Percentiles rank a stretch among this genome's conserved stretches.
These are phyloP conservation scores for Ilyonectria robusta DNA, from an alignment of 2,329 filamentous ascomycete species.

Conservation along the genomic window DNA sequence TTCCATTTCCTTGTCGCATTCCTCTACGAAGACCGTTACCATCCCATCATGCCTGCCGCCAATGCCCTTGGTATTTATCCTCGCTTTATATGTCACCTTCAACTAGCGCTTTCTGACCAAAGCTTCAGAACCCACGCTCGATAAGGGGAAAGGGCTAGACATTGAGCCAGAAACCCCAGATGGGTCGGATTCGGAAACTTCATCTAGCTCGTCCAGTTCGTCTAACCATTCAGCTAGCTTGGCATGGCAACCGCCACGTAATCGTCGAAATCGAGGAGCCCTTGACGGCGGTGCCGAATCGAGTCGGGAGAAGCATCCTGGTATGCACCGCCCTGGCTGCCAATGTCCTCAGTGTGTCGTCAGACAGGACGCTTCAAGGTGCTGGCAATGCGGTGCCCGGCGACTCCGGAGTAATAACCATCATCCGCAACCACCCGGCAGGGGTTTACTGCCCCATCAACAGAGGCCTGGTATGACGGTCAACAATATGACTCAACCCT, in stretches of 20 bases:
- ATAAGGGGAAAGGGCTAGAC: conserved; percentile 60
- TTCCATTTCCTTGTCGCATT: conserved; percentile 68
- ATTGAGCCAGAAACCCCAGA: conserved; percentile 39
- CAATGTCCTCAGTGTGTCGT: conserved; percentile 57
- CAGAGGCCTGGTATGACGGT: neutral
- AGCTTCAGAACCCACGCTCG: conserved; percentile 42
- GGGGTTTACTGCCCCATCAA: conserved; percentile 1
- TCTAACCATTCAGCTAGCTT: conserved; percentile 35
- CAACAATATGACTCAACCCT: neutral
- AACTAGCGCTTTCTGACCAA: conserved; percentile 22
- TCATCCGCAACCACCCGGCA: conserved; percentile 8
- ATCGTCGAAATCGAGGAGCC: conserved; percentile 31
- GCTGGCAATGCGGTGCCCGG: conserved; percentile 44
- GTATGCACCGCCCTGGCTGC: conserved; percentile 61
- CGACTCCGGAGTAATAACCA: conserved; percentile 31
- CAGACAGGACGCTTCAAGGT: conserved; percentile 38
- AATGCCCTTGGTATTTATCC: conserved; percentile 54
- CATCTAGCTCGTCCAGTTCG: conserved; percentile 43
- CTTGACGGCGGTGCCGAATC: conserved; percentile 32
- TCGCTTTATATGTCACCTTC: neutral
- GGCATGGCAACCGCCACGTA: conserved; percentile 34
- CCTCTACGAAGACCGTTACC: conserved; percentile 63
- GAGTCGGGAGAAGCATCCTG: conserved; percentile 58
- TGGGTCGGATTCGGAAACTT: conserved; percentile 53
- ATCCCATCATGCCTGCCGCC: conserved; percentile 60